Evolutionary conservation across 805 yeast genomes (phyloP), one percentile per base, ranked within the genome.

Genomic region (Zygoascus biomembranicola): DNA sequence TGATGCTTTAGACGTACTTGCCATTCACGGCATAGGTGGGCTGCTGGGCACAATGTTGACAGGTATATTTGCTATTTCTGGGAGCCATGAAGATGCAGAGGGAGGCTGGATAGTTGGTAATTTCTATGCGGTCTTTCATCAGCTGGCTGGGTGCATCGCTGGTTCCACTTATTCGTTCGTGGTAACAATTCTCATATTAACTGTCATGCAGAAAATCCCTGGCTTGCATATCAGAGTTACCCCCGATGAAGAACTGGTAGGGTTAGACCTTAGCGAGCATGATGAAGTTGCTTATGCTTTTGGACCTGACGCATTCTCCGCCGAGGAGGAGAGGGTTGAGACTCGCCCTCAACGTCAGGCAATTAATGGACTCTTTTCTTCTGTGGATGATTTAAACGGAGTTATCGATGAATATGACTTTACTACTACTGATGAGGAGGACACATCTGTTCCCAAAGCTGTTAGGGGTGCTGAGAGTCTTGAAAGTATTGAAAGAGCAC

Each of bases 1-100:
- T 69, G 98, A 92, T 69, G 96, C 97, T 73, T 77, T 90, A 77
- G 97, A 90, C 69, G 95, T 90, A 49, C 92, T 87, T 73, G 88
- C 96, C 31, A 73, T 88, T 55, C 97, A 90, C 70, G 96, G 95
- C 63, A 82, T 89, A 59, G 97, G 96, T 67, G 97, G 96, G 51
- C 76, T 83, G 63, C 73, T 79, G 59, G 97, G 97, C 48, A 81
- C 86, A 28, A 73, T 85, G 20, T 69, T 90, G 69, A 92, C 97
- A 23, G 98, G 96, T 66, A 75, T 92, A 59, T 92, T 92, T 69
- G 95, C 98, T 28, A 88, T 95, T 50, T 87, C 87, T 6, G 54
- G 56, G 6, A 70, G 85, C 37, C 82, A 81, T 19, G 77, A 74
- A 54, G 62, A 35, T 0, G 87, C 84, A 60, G 74, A 62, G 26